Evolutionary conservation across 768 basidiomycete species (phyloP).

Genomic region (Mrakia blollopis): DNA sequence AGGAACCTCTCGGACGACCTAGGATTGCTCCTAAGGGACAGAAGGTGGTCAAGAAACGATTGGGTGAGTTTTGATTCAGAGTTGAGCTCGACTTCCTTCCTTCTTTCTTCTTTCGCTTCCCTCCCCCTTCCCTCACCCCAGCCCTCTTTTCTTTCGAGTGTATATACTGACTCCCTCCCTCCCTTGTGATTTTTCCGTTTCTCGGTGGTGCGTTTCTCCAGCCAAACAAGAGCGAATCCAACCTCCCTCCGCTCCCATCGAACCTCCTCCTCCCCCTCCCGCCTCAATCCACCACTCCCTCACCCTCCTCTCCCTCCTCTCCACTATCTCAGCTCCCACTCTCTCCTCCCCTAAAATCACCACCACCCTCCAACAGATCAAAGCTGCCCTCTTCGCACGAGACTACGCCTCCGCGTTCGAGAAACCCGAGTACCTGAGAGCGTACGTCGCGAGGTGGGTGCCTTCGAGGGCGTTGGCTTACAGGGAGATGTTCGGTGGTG

Average conservation of each 20-base stretch:
- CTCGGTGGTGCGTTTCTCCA: neutral
- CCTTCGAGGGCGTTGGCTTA: conserved; percentile 29
- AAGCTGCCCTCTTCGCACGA: conserved; percentile 28
- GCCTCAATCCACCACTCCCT: conserved; percentile 19
- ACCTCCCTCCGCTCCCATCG: neutral
- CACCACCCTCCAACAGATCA: conserved; percentile 31
- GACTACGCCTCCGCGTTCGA: conserved; percentile 32
- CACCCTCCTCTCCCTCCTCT: conserved; percentile 27
- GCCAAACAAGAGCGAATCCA: conserved; percentile 31
- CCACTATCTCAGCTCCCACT: conserved; percentile 12
- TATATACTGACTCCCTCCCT: neutral
- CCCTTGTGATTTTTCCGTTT: neutral
- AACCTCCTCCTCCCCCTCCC: conserved; percentile 11
- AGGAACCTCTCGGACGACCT: conserved; percentile 19
- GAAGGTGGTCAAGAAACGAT: conserved; percentile 24
- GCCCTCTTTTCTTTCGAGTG: neutral
- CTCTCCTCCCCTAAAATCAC: conserved; percentile 18
- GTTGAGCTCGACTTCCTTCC: neutral
- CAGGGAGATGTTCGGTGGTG: conserved; percentile 28
- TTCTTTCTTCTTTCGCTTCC: neutral
- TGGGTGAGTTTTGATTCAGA: conserved; percentile 3
- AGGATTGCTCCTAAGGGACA: neutral
- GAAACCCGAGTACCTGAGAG: conserved; percentile 25
- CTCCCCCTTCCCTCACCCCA: neutral
- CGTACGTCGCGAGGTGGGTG: conserved; percentile 32